phyloP scores from a whole-genome alignment of 768 basidiomycete genomes.

The Phaffia australis region DNA sequence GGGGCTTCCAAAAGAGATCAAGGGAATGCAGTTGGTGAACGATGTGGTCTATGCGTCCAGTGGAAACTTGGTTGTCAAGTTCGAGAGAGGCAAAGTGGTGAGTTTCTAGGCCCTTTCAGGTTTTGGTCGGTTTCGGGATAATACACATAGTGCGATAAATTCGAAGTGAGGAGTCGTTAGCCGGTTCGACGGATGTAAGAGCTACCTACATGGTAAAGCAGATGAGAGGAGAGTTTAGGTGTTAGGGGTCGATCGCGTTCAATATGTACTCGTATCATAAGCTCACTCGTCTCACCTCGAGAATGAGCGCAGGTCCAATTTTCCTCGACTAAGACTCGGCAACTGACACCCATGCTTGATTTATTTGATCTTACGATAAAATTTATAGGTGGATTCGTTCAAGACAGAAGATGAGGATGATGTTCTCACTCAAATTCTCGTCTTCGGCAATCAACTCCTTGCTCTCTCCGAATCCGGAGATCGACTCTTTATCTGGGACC shows the following conservation, averaged over 20 bases:
- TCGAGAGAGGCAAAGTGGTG: constrained; percentile 14
- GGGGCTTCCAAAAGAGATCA: constrained; percentile 36
- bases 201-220: no score
- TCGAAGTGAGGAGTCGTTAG: no score
- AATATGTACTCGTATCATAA: no score
- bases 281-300: background rate
- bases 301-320: background rate
- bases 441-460: constrained; percentile 73
- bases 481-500: constrained; percentile 60
- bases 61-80: constrained; percentile 2
- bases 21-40: background rate
- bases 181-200: no score
- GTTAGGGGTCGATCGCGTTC: no score
- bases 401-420: constrained; percentile 13
- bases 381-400: constrained; percentile 20
- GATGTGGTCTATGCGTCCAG: constrained; percentile 2
- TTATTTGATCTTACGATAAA: background rate
- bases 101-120: background rate
- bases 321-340: no score
- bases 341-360: background rate
- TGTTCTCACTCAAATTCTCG: constrained; percentile 52
- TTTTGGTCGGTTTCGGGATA: background rate
- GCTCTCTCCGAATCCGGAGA: constrained; percentile 67
- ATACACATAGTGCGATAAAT: no score
- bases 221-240: no score